phyloP scores from a whole-genome alignment of 208 protist genomes.

The Leishmania arabica region DNA sequence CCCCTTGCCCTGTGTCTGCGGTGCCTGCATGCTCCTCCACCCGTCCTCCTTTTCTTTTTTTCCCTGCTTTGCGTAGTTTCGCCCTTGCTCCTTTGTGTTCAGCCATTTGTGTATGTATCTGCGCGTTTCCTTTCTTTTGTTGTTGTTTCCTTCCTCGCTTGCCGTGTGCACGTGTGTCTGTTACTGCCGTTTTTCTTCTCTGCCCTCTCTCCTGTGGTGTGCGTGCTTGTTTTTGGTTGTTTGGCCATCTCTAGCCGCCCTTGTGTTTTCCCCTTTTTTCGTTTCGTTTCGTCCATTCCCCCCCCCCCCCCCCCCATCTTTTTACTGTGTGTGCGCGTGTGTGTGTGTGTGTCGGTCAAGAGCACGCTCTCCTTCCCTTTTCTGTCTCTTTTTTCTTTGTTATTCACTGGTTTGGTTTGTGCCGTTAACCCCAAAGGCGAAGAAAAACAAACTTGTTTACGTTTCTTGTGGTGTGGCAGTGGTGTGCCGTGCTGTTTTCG shows the following conservation, averaged over 20 bases:
- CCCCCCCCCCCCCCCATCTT: conserved; percentile 5
- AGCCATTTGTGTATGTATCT: neutral
- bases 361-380: neutral
- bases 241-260: neutral
- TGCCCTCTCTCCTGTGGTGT: neutral
- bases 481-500: neutral
- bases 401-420: neutral
- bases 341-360: neutral
- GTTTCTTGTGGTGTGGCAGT: neutral
- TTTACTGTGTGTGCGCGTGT: neutral
- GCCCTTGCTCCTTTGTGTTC: neutral
- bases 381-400: conserved; percentile 8
- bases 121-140: neutral
- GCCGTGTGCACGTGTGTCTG: neutral
- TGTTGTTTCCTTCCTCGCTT: neutral
- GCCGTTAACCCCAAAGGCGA: neutral
- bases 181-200: neutral
- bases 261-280: neutral
- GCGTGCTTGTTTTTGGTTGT: neutral
- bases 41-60: neutral
- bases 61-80: neutral
- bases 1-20: neutral
- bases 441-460: neutral
- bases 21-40: neutral
- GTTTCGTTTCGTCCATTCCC: conserved; percentile 1